Evolutionary conservation across 768 basidiomycete species (phyloP), one percentile per base, ranked within the genome.

Genomic region (Saitozyma podzolica): DNA sequence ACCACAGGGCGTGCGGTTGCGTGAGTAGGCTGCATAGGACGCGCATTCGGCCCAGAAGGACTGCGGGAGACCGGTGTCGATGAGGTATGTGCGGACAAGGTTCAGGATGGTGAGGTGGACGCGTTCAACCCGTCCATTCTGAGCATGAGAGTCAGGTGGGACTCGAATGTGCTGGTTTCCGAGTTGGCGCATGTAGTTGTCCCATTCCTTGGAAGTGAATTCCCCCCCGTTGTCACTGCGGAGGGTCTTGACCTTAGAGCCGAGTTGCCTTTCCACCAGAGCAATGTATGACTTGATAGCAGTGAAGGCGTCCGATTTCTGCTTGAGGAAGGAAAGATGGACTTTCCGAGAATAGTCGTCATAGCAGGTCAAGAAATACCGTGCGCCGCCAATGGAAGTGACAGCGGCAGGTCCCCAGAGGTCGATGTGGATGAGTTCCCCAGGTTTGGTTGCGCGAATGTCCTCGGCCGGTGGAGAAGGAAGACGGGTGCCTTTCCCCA

Each of bases 291-390:
- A 40, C 10, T 51, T 40, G 48, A 67, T 47, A 9, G 59, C 60
- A 6, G 8, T 8, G 3, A 53, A 19, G 8, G 50, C 59, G 8
- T 66, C 64, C 17, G 52, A 59, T 49, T 68, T 68, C 11, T 40
- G 17, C 42, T 65, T 68, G 29, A 68, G 50, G 41, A 56, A 59
- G 53, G n/a, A 17, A 9, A 55, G 9, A 11, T 61, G 47, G 5
- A 61, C 45, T 5, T 56, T 54, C 11, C 54, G 19, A 20, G 66
- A 60, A 58, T 58, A 49, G 48, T 66, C 65, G 49, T 66, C 65
- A 39, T 59, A 55, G 43, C 50, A 53, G 16, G 62, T 59, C 14
- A 66, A 40, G 58, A 61, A 57, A 45, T 61, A 65, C 1, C 14
- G 8, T 14, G 7, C 13, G 13, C 63, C 62, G 20, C 57, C 57